Conservation (phyloP, 495 filamentous ascomycete genomes). For the Viridothelium virens region DNA sequence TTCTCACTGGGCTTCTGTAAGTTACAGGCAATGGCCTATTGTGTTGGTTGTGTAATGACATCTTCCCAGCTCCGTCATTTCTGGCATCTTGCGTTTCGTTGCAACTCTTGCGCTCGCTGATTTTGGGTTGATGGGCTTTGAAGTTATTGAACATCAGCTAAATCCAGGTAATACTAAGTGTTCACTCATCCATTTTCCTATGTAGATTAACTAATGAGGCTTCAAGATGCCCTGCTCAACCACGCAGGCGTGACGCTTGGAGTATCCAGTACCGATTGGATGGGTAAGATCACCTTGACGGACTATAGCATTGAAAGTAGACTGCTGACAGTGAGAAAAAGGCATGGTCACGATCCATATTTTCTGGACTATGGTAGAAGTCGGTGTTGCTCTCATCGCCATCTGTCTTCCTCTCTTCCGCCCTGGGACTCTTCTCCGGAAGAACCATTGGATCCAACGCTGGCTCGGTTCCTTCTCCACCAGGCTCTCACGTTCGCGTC, state of each 20-base stretch:
- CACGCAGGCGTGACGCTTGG: not conserved
- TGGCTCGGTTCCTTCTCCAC: not conserved
- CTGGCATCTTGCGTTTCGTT: conserved; percentile 1
- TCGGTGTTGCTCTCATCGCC: conserved; percentile 2
- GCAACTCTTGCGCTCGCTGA: conserved; percentile 1
- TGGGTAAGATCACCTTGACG: not conserved
- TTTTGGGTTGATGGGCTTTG: not conserved
- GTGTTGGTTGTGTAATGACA: not conserved
- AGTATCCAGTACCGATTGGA: conserved; percentile 4
- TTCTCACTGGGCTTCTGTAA: conserved; percentile 3
- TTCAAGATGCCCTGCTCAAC: not conserved
- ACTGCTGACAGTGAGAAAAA: not conserved
- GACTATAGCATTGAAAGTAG: not conserved
- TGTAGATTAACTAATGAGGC: not conserved
- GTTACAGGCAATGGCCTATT: not conserved
- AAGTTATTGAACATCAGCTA: not conserved
- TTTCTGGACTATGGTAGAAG: conserved; percentile 3
- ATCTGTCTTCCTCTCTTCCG: conserved; percentile 6
- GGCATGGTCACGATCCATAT: conserved; percentile 5
- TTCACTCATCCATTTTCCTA: not conserved
- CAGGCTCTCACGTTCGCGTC: not conserved
- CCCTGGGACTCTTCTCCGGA: not conserved
- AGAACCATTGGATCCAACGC: conserved; percentile 8
- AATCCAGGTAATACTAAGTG: not conserved
- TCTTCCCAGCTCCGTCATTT: not conserved